phyloP scores from a whole-genome alignment of 2,329 filamentous ascomycete genomes.

The Sordariomycetes sp. region DNA sequence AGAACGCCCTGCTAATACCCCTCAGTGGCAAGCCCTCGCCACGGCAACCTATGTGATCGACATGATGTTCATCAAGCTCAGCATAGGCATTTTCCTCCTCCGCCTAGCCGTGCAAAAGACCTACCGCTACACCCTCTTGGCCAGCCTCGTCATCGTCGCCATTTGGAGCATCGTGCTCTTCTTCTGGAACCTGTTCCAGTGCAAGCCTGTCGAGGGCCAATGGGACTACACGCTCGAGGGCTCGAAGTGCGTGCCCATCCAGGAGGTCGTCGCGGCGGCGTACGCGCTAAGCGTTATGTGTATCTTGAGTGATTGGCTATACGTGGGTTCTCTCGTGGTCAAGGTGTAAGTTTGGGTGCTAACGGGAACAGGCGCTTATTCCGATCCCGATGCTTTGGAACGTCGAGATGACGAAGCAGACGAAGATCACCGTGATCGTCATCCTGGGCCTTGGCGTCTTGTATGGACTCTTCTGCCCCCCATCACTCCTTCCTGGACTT shows the following conservation, averaged over 20 bases:
- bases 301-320: constrained; percentile 43
- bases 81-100: constrained; percentile 41
- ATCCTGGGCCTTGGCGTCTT: constrained; percentile 40
- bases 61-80: constrained; percentile 48
- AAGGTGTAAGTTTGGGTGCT: neutral
- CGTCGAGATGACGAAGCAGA: constrained; percentile 39
- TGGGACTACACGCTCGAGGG: constrained; percentile 39
- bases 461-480: constrained; percentile 13
- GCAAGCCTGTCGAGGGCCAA: constrained; percentile 35
- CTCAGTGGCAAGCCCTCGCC: constrained; percentile 38
- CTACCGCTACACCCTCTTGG: constrained; percentile 36
- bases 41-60: constrained; percentile 37
- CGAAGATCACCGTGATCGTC: constrained; percentile 38
- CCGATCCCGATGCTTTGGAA: constrained; percentile 44
- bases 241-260: constrained; percentile 29
- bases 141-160: constrained; percentile 32
- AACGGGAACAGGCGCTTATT: constrained; percentile 28
- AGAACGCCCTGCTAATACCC: neutral
- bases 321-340: constrained; percentile 19
- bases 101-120: constrained; percentile 31
- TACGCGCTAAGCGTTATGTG: constrained; percentile 42
- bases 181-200: constrained; percentile 42
- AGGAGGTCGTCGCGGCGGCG: constrained; percentile 34
- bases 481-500: constrained; percentile 3
- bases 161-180: constrained; percentile 36